Evolutionary conservation across 2,329 filamentous ascomycete species (phyloP).

Genomic region (Paradendryphiella salina): DNA sequence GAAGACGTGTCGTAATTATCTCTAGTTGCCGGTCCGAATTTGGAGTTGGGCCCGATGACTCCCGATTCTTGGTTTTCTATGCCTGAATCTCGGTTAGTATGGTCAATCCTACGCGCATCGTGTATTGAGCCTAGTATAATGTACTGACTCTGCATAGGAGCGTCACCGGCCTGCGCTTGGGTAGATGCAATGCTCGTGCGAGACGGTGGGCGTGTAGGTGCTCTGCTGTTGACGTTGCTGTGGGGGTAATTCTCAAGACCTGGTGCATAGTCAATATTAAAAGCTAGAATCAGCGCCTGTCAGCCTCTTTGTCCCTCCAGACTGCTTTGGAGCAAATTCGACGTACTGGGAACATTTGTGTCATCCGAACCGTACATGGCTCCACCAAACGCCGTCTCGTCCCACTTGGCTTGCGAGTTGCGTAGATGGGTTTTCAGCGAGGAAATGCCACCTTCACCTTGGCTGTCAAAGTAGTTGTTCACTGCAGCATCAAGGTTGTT

Average conservation of each 20-base stretch:
- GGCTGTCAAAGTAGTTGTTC: slow-evolving; percentile 28
- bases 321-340: slow-evolving; percentile 1
- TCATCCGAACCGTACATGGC: slow-evolving; percentile 39
- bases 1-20: slow-evolving; percentile 57
- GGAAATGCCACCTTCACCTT: slow-evolving; percentile 15
- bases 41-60: slow-evolving; percentile 49
- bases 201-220: slow-evolving; percentile 44
- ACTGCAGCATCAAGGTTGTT: slow-evolving; percentile 30
- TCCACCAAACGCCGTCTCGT: slow-evolving; percentile 36
- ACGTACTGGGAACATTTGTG: slow-evolving; percentile 35
- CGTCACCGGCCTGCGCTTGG: slow-evolving; percentile 36
- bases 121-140: background rate
- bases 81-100: slow-evolving; percentile 32
- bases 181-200: slow-evolving; percentile 39
- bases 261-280: slow-evolving; percentile 42
- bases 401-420: slow-evolving; percentile 34
- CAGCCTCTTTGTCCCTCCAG: slow-evolving; percentile 17
- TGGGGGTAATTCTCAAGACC: slow-evolving; percentile 39
- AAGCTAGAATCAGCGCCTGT: slow-evolving; percentile 29
- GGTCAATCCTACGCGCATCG: background rate
- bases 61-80: slow-evolving; percentile 58
- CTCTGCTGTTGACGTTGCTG: slow-evolving; percentile 39
- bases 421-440: slow-evolving; percentile 26
- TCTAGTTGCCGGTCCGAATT: slow-evolving; percentile 60
- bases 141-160: slow-evolving; percentile 41